Evolutionary conservation across 371 early-diverging fungal species (phyloP), one percentile per base, ranked within the genome.

Genomic region (Dipsacomyces acuminosporus): DNA sequence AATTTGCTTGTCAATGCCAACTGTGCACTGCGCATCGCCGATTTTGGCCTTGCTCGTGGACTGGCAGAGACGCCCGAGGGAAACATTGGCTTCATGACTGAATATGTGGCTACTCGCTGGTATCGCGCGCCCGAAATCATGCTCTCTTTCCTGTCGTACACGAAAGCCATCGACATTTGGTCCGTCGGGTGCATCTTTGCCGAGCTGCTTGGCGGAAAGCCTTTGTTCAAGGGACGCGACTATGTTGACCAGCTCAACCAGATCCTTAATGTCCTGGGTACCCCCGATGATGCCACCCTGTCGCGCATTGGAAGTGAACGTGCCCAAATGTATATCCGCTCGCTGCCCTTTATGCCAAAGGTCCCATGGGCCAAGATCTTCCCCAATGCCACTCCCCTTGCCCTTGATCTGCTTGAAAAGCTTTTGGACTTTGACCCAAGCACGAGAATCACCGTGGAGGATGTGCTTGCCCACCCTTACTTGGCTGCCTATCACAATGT

Each of bases 81-180:
- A 43, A 88, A 89, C 64, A 84, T 83, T 52, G 91, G 91, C 1
- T 93, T 93, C 63, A 89, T 95, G 91, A 94, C 94, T 26, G 93
- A 95, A 73, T 95, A 95, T 59, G 98, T 96, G 24, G 92, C 97
- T 41, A 99, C 99, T 0, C 80, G 98, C 59, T 99, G 99, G 98
- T 99, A 99, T 74, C 82, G 99, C 58, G 90, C 98, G 11, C 99
- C 99, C 22, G 99, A 99, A 73, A 90, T 99, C 53, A 94, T 99
- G 88, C 76, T 98, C 36, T 91, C 92, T 49, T 89, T 90, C 74
- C 85, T 89, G 59, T 84, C 80, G 48, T 99, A 98, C 76, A 91
- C 92, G 40, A 93, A 93, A 81, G 94, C 95, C 38, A 93, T 93
- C 57, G 99, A 98, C 62, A 90, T 98, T 77, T 98, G 99, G 99